Evolutionary conservation across 1,284 basidiomycete genomes (phyloP), one percentile per base, ranked within the genome.

Genomic region (Golubevia pallescens): DNA sequence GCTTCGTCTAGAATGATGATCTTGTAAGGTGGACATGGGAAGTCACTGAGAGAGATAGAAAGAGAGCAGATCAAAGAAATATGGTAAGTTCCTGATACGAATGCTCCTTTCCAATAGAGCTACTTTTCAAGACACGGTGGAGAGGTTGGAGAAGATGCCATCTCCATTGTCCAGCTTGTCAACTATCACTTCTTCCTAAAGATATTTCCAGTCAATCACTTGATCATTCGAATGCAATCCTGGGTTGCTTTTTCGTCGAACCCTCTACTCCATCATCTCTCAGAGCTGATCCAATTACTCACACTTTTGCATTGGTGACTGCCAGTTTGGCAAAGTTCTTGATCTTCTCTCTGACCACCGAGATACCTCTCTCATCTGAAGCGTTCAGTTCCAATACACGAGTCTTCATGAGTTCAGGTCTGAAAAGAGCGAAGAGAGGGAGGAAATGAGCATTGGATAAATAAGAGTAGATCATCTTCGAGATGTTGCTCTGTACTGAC

Each of bases 1-100:
- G 97, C 97, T 87, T 99, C 97, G 81, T 99, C 97, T 19, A 99
- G 90, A 70, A 99, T 98, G 84, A 99, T 93, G 77, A 99, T 97
- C 86, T 99, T 99, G 88, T 94, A 99, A 0, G 97, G 96, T 34
- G 97, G 97, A 81, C 93, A 97, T 24, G 96, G 95, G 82, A 97
- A 98, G 62, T 16, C 10, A 48, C 42, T 13, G 16, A 13, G 42
- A 48, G 42, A 48, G 34, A 10, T 5, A 38, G 34, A 38, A 38
- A 38, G 34, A 38, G 10, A n/a, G n/a, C n/a, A n/a, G n/a, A n/a
- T n/a, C 28, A 28, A 28, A 28, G 28, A 28, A 28, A 28, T 28
- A 2, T 28, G 28, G 28, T 28, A 28, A 28, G 28, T 6, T 28
- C 6, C 28, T 28, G 28, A 28, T 28, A 28, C 28, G 2, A 28